phyloP scores from a whole-genome alignment of 768 basidiomycete species.

The Russula olivacea region DNA sequence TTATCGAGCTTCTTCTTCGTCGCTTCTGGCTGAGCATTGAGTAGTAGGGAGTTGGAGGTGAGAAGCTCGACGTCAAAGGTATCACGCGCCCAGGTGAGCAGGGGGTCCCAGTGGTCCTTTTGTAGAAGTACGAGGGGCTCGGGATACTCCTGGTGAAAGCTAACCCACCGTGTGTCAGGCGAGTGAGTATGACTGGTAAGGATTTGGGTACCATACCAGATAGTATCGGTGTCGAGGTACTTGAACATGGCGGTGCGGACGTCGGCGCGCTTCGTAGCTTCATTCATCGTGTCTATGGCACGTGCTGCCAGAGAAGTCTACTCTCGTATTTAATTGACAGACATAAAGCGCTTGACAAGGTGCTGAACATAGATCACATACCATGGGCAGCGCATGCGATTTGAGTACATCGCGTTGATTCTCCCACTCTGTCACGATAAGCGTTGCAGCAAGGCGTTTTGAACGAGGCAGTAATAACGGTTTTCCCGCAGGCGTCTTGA shows the following conservation, averaged over 20 bases:
- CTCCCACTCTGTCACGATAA: constrained; percentile 97
- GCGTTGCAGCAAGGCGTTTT: constrained; percentile 67
- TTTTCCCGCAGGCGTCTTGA: constrained; percentile 88
- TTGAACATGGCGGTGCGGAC: constrained; percentile 66
- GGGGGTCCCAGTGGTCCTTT: constrained; percentile 78
- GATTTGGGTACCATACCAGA: constrained; percentile 51
- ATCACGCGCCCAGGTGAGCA: constrained; percentile 70
- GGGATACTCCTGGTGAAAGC: constrained; percentile 80
- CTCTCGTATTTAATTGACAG: not conserved
- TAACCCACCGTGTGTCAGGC: constrained; percentile 30
- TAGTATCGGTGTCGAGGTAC: constrained; percentile 92
- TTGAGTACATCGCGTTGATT: constrained; percentile 81
- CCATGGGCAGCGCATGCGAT: constrained; percentile 88
- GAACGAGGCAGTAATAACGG: constrained; percentile 61
- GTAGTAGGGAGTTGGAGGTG: constrained; percentile 66
- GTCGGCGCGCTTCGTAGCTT: constrained; percentile 49
- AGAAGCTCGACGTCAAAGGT: constrained; percentile 63
- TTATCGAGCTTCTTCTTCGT: constrained; percentile 55
- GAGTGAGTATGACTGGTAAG: not conserved
- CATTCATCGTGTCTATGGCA: constrained; percentile 73
- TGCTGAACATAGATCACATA: constrained; percentile 32
- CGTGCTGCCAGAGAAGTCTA: constrained; percentile 90
- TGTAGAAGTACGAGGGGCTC: constrained; percentile 72
- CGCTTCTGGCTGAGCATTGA: constrained; percentile 60
- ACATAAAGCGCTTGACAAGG: not conserved